Evolutionary conservation across 2,329 filamentous ascomycete species (phyloP).

Genomic region (Didymellaceae sp.): DNA sequence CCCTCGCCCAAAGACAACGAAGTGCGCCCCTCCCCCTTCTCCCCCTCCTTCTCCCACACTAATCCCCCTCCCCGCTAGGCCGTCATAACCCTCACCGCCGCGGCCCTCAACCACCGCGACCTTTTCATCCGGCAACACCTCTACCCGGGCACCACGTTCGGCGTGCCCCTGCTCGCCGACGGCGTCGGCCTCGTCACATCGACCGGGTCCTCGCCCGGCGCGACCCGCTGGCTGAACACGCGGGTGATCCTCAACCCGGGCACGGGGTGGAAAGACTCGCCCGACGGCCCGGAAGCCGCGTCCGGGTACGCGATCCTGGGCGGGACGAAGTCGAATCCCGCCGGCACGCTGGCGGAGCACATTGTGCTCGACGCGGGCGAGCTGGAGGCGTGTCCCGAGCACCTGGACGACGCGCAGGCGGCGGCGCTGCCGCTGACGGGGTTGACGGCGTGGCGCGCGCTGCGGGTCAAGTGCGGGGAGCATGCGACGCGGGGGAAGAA

Average conservation of each 20-base stretch:
- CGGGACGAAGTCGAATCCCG: conserved; percentile 67
- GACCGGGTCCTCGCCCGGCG: conserved; percentile 59
- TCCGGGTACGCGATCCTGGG: conserved; percentile 70
- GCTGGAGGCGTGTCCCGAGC: conserved; percentile 75
- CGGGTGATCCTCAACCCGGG: conserved; percentile 80
- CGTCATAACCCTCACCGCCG: conserved; percentile 76
- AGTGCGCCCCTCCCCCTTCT: conserved; percentile 2
- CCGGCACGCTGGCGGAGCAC: conserved; percentile 78
- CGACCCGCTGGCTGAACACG: conserved; percentile 65
- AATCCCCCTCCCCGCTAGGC: conserved; percentile 71
- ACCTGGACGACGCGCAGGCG: conserved; percentile 75
- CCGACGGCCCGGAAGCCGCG: conserved; percentile 74
- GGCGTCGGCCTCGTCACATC: conserved; percentile 76
- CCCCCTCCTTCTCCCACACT: neutral
- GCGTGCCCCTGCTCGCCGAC: conserved; percentile 79
- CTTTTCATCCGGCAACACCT: conserved; percentile 92
- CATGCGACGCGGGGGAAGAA: conserved; percentile 71
- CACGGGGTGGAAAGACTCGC: conserved; percentile 75
- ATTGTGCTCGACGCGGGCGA: conserved; percentile 73
- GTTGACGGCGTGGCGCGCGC: conserved; percentile 84
- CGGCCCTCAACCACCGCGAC: conserved; percentile 92
- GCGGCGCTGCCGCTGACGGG: conserved; percentile 86
- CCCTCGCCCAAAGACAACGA: conserved; percentile 41
- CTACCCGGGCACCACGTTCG: conserved; percentile 85
- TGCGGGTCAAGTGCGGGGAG: conserved; percentile 74